These are phyloP conservation scores for Plasmodium malariae DNA, from an alignment of 169 alveolate genomes.

Conservation along the genomic window DNA sequence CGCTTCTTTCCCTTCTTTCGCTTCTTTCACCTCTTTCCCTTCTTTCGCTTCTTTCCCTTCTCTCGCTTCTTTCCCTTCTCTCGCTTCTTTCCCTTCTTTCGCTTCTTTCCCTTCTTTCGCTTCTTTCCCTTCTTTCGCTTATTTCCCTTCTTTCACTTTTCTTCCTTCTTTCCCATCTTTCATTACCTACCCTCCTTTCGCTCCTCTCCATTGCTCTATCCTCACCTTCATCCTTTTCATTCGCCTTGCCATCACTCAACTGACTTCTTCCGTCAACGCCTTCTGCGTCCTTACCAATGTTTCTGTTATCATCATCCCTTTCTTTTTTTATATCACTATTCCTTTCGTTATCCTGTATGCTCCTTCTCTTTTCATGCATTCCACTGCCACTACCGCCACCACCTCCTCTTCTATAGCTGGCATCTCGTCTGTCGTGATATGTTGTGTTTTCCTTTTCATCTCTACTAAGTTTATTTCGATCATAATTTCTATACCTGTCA, in stretches of 20 bases:
- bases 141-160: conserved; percentile 9
- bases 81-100: background rate
- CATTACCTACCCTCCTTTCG: background rate
- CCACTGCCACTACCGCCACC: background rate
- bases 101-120: background rate
- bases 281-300: background rate
- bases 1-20: background rate
- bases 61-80: background rate
- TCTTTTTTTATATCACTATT: background rate
- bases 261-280: background rate
- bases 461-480: background rate
- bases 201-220: background rate
- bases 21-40: conserved; percentile 13
- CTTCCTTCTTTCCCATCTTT: background rate
- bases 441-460: background rate
- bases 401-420: background rate
- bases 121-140: background rate
- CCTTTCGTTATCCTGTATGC: background rate
- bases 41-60: background rate
- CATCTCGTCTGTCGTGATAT: background rate
- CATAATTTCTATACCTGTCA: conserved; percentile 11
- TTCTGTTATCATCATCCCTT: background rate
- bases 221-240: background rate
- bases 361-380: background rate
- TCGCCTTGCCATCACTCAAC: background rate